phyloP scores from a whole-genome alignment of 202 grass and related monocot genomes.

The Setaria italica region DNA sequence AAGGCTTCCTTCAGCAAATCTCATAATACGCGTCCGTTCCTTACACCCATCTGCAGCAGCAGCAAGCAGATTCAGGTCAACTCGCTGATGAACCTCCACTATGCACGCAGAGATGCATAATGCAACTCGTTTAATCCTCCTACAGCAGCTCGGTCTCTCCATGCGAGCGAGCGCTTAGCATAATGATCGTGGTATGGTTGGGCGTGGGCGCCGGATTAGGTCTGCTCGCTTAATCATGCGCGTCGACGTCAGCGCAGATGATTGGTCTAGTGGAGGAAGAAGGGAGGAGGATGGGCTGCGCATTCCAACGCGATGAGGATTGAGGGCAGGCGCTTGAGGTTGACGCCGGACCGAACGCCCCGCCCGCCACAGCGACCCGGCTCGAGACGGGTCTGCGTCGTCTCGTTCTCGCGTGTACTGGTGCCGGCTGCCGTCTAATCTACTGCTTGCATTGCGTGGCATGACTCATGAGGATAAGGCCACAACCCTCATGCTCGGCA shows the following conservation, averaged over 20 bases:
- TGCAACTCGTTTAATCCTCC: neutral
- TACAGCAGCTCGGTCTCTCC: neutral
- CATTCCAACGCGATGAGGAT: constrained; percentile 29
- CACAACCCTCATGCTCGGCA: neutral
- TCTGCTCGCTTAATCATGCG: constrained; percentile 34
- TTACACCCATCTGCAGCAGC: neutral
- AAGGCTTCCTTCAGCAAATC: constrained; percentile 2
- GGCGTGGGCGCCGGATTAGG: constrained; percentile 24
- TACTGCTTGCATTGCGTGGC: neutral
- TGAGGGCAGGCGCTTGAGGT: constrained; percentile 24
- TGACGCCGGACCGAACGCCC: constrained; percentile 54
- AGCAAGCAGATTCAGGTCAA: constrained; percentile 36
- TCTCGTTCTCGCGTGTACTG: neutral
- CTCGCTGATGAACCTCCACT: constrained; percentile 17
- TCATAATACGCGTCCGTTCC: neutral
- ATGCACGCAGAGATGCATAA: neutral
- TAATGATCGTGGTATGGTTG: neutral
- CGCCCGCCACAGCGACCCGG: constrained; percentile 21
- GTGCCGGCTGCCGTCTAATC: neutral
- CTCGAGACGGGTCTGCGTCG: constrained; percentile 4
- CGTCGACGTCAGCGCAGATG: constrained; percentile 35
- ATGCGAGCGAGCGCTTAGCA: neutral
- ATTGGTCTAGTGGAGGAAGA: constrained; percentile 5
- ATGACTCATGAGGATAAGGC: neutral
- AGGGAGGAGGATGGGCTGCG: constrained; percentile 13